Evolutionary conservation across 2,329 filamentous ascomycete genomes (phyloP), one percentile per base, ranked within the genome.

Genomic region (Macrophomina pseudophaseolina): DNA sequence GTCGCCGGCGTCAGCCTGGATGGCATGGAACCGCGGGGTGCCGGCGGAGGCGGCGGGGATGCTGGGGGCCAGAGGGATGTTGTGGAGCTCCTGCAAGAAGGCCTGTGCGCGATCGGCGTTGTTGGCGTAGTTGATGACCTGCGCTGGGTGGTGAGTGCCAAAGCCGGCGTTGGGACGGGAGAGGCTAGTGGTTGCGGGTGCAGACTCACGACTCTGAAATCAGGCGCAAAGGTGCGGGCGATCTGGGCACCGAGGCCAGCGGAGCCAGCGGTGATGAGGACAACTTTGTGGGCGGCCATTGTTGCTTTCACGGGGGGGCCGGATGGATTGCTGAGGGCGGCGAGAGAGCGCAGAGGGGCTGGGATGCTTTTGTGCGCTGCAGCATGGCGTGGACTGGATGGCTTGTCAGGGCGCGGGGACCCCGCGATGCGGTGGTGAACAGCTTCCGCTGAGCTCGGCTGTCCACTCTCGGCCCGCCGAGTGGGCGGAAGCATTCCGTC

Each of bases 111-210:
- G 78, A 5, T 74, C 71, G 30, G 76, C 71, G 70, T 83, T 83
- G 70, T 80, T 79, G 33, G 81, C 78, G 71, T 82, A 83, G 71
- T 83, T 84, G 71, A 83, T 78, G 2, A 81, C 80, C 80, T 82
- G 63, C 49, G 40, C 38, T n/a, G 49, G 33, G 30, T 7, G 42
- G 58, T 62, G 42, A 62, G 44, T 30, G 28, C 44, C 53, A 49
- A 18, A 9, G 65, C 32, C 30, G 49, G 16, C 40, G 30, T 12
- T 44, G 42, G 5, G 16, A 8, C 11, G 9, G 16, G 51, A 14
- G 32, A 5, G 54, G 33, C 18, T 33, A 53, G 18, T 53, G 62
- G 62, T 14, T 44, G n/a, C 28, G n/a, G 18, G n/a, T 16, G 7
- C 9, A 11, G 5, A 74, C 78, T 30, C 74, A 82, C 81, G 2